Base-by-base conservation (phyloP, 768 basidiomycete species). In the Suillus clintonianus region DNA sequence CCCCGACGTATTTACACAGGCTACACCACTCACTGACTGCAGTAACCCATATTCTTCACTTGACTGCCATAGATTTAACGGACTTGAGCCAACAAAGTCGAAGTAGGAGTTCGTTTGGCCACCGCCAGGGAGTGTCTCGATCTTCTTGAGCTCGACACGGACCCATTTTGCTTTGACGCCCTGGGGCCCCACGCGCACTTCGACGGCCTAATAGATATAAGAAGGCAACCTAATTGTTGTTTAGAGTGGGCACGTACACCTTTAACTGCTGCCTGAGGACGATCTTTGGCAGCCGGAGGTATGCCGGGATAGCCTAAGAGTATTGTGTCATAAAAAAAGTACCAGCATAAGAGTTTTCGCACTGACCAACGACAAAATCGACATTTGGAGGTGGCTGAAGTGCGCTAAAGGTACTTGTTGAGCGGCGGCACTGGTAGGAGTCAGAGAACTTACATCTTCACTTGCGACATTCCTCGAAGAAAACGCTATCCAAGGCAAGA, bases 81-180 rank as follows among this genome's bases (percentile, higher is more conserved):
- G 94, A 69, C 90, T 91, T 13, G 87, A 86, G 2, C 94, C 93
- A 27, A 95, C 89, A 61, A 85, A 86, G 72, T 95, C 93, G 69
- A 86, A 87, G 79, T 89, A 94, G 14, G 87, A 86, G 75, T 89
- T 90, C 17, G 82, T 79, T 64, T 81, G 78, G 17, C 89, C 87
- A 27, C 88, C 90, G 24, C 87, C 87, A 2, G 90, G 92, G 53
- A 91, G 83, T 4, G 85, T 89, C 76, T 98, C 96, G 48, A 96
- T 86, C 80, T 95, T 95, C 68, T 93, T 87, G 73, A 97, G 82
- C 77, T 97, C 95, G 64, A 97, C 87, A 67, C 90, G 87, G 30
- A 98, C 89, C 89, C 92, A 97, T 77, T 94, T 93, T 32, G 92
- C 92, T 79, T 94, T 95, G 72, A 93, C 85, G 17, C 91, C 90